phyloP scores from a whole-genome alignment of 2,329 filamentous ascomycete species.

The Talaromyces atroroseus region DNA sequence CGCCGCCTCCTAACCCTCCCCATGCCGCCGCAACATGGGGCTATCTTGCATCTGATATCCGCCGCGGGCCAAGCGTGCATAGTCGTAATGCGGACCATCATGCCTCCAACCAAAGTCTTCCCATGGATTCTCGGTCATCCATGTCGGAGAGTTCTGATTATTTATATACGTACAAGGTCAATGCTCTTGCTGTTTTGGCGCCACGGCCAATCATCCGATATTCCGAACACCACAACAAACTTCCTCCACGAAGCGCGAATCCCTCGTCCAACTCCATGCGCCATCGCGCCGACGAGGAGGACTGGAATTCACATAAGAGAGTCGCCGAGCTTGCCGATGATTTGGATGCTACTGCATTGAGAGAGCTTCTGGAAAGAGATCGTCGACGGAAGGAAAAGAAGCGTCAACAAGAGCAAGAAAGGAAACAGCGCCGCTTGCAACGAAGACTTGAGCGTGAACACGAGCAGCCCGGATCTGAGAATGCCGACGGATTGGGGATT shows the following conservation, averaged over 20 bases:
- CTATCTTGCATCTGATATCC: conserved; percentile 58
- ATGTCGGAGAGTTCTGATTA: conserved; percentile 73
- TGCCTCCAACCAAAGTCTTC: conserved; percentile 68
- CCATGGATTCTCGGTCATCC: conserved; percentile 65
- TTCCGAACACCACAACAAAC: conserved; percentile 52
- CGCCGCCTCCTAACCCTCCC: conserved; percentile 51
- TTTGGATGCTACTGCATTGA: conserved; percentile 74
- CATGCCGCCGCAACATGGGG: conserved; percentile 50
- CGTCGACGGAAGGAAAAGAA: conserved; percentile 72
- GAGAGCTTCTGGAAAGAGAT: conserved; percentile 87
- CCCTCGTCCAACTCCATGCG: conserved; percentile 45
- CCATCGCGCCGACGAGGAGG: conserved; percentile 56
- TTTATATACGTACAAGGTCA: conserved; percentile 71
- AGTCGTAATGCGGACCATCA: conserved; percentile 56
- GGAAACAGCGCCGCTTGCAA: conserved; percentile 45
- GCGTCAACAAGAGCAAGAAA: conserved; percentile 63
- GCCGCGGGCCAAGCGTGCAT: conserved; percentile 55
- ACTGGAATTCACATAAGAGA: conserved; percentile 54
- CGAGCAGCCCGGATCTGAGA: conserved; percentile 29
- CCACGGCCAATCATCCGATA: conserved; percentile 80
- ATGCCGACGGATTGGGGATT: conserved; percentile 7
- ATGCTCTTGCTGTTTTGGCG: conserved; percentile 71
- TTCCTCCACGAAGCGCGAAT: conserved; percentile 40
- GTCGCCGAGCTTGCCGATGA: conserved; percentile 72
- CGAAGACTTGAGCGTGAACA: conserved; percentile 50